These are phyloP conservation scores for Tylopilus sp. DNA, from an alignment of 768 basidiomycete genomes.

Conservation along the genomic window DNA sequence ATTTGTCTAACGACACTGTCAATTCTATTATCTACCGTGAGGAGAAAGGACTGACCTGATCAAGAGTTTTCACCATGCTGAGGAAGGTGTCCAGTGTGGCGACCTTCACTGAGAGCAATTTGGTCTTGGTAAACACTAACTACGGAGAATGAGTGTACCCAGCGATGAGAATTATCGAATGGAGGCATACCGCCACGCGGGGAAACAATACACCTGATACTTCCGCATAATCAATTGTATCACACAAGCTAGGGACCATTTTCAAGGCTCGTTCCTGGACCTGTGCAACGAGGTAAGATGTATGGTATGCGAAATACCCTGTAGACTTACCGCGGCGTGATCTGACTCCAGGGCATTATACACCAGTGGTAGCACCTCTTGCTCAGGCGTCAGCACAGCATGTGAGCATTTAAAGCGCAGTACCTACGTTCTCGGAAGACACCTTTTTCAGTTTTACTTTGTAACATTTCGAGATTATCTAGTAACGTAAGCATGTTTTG, in stretches of 20 bases:
- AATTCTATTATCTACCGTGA: not conserved
- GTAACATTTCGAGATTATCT: conserved; percentile 84
- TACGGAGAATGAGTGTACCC: conserved; percentile 32
- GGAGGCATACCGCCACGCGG: conserved; percentile 74
- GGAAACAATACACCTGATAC: conserved; percentile 89
- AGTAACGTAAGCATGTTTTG: conserved; percentile 95
- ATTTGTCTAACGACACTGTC: conserved; percentile 52
- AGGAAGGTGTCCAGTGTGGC: conserved; percentile 81
- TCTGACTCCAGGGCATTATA: conserved; percentile 98
- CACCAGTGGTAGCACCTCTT: conserved; percentile 94
- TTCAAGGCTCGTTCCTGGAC: conserved; percentile 91
- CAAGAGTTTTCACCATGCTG: conserved; percentile 84
- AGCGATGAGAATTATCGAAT: conserved; percentile 7
- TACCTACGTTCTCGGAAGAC: conserved; percentile 86
- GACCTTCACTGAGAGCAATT: conserved; percentile 87
- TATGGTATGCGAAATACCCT: not conserved
- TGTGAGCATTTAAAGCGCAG: not conserved
- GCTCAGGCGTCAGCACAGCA: conserved; percentile 2
- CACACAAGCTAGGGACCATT: conserved; percentile 82
- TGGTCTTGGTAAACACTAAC: conserved; percentile 92
- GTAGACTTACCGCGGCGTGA: conserved; percentile 62
- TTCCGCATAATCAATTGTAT: conserved; percentile 92
- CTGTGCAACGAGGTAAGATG: conserved; percentile 34
- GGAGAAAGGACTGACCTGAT: conserved; percentile 53
- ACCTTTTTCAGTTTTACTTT: conserved; percentile 82